These are phyloP conservation scores for Saccharomyces pastorianus DNA, from an alignment of 1,139 yeast genomes.

Conservation along the genomic window DNA sequence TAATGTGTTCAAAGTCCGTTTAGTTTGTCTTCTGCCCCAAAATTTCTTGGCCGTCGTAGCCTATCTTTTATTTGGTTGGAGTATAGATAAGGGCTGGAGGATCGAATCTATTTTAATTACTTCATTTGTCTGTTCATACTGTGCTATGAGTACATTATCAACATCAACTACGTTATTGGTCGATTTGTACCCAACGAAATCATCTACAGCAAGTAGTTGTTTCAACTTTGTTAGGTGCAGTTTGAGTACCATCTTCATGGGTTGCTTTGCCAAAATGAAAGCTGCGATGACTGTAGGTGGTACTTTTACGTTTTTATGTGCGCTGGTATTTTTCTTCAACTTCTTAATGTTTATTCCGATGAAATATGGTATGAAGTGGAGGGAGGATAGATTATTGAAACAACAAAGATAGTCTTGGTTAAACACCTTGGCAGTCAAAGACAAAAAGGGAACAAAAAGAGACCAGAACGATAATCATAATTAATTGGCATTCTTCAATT, in stretches of 20 bases:
- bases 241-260: constrained; percentile 53
- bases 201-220: constrained; percentile 56
- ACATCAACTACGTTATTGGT: constrained; percentile 49
- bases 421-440: neutral
- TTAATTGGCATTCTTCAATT: neutral
- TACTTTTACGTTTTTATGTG: constrained; percentile 49
- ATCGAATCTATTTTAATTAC: constrained; percentile 50
- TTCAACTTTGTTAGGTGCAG: constrained; percentile 55
- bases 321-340: constrained; percentile 23
- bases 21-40: constrained; percentile 37
- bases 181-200: constrained; percentile 50
- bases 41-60: constrained; percentile 34
- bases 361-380: constrained; percentile 30
- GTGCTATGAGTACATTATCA: constrained; percentile 46
- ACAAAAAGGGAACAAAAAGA: neutral
- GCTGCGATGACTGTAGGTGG: constrained; percentile 50
- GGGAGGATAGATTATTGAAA: constrained; percentile 18
- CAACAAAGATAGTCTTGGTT: constrained; percentile 11
- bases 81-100: constrained; percentile 42
- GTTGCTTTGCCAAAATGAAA: constrained; percentile 53
- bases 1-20: constrained; percentile 43
- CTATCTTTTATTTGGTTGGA: constrained; percentile 62
- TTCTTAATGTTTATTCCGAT: constrained; percentile 27
- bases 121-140: constrained; percentile 46
- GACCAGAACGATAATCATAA: neutral